Conservation (phyloP, 106 monocot genomes). For the Dendrobium officinale region DNA sequence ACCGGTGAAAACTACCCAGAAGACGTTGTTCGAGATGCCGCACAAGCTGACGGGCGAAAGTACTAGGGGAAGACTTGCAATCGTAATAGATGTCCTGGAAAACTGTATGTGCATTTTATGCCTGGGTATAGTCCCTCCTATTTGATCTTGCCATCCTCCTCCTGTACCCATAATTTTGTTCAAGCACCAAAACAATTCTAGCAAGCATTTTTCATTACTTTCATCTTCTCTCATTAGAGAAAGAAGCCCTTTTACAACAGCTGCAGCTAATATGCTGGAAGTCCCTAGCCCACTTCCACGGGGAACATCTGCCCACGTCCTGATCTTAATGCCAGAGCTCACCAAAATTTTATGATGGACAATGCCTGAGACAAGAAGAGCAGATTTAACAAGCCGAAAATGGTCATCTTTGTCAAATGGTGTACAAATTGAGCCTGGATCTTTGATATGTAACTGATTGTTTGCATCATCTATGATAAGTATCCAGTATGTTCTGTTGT, state of each 20-base stretch:
- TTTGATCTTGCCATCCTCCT: conserved; percentile 99
- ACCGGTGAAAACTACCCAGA: conserved; percentile 89
- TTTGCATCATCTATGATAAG: conserved; percentile 61
- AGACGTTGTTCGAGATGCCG: conserved; percentile 63
- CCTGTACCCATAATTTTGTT: conserved; percentile 98
- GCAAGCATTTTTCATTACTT: conserved; percentile 85
- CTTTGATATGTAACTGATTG: conserved; percentile 49
- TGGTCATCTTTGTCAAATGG: conserved; percentile 72
- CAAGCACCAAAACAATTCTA: conserved; percentile 76
- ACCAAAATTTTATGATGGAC: conserved; percentile 32
- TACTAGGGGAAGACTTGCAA: conserved; percentile 69
- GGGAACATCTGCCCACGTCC: conserved; percentile 80
- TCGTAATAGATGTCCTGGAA: conserved; percentile 65
- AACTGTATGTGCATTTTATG: conserved; percentile 82
- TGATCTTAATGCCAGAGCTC: conserved; percentile 50
- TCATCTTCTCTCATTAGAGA: conserved; percentile 76
- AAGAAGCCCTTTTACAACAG: conserved; percentile 87
- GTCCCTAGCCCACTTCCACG: conserved; percentile 97
- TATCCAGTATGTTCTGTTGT: conserved; percentile 45
- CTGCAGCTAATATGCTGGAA: conserved; percentile 91
- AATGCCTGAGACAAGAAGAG: conserved; percentile 65
- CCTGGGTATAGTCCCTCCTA: conserved; percentile 92
- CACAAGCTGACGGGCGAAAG: conserved; percentile 45
- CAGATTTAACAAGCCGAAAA: conserved; percentile 90
- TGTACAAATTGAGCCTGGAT: conserved; percentile 40